Conservation (phyloP, 257 asterid genomes). For the Nicotiana noctiflora region DNA sequence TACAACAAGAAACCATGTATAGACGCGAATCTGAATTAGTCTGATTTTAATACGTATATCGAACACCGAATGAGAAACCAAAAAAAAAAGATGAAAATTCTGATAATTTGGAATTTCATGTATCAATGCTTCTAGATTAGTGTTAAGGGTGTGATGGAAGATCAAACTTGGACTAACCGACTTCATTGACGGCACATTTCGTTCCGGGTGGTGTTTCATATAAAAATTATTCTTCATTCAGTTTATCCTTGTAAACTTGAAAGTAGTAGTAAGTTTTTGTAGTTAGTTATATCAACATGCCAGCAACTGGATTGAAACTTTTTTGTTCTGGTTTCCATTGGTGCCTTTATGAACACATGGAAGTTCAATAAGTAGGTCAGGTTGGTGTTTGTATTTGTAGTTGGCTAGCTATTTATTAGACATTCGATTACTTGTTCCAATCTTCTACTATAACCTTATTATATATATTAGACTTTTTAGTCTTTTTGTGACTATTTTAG, state of each 20-base stretch:
- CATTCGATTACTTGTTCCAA: not conserved
- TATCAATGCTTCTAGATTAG: too few relatives aligned
- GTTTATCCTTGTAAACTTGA: not conserved
- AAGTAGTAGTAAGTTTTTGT: not conserved
- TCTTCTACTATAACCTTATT: not conserved
- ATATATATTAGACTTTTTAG: not conserved
- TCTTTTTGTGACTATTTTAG: not conserved
- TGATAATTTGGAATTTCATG: too few relatives aligned
- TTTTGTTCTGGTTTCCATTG: too few relatives aligned
- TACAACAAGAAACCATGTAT: not conserved
- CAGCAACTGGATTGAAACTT: not conserved
- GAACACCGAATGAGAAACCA: too few relatives aligned
- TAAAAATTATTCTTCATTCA: not conserved
- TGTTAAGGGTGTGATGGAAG: too few relatives aligned
- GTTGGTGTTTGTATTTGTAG: not conserved
- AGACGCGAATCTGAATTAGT: too few relatives aligned
- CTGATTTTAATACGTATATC: too few relatives aligned
- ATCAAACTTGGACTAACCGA: too few relatives aligned
- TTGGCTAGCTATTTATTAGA: constrained; percentile 6
- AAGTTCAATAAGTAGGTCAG: not conserved
- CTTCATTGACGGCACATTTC: too few relatives aligned
- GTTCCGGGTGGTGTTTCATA: too few relatives aligned
- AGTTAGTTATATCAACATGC: not conserved
- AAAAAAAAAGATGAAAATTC: too few relatives aligned
- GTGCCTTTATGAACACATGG: not conserved